phyloP scores from a whole-genome alignment of 306 rosid genomes.

The Erythrophleum fordii region DNA sequence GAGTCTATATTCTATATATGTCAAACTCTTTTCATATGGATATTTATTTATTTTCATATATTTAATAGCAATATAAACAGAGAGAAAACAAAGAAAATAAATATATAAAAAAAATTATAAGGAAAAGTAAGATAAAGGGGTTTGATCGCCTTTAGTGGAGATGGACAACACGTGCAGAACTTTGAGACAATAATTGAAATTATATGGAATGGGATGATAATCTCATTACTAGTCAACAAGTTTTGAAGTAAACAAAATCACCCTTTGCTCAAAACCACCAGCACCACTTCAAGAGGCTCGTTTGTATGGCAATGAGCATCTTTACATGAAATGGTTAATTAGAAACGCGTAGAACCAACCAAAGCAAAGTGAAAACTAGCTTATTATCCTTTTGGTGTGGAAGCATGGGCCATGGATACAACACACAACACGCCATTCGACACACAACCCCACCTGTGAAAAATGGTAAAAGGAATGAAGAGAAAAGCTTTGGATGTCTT shows the following conservation, averaged over 20 bases:
- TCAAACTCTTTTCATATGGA: neutral
- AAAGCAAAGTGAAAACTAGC: constrained; percentile 31
- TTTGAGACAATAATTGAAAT: constrained; percentile 1
- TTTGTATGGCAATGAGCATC: constrained; percentile 18
- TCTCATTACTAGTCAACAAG: constrained; percentile 39
- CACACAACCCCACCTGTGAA: constrained; percentile 47
- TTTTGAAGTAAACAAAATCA: neutral
- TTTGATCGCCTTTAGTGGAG: neutral
- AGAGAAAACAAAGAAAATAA: neutral
- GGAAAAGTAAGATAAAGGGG: neutral
- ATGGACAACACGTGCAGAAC: constrained; percentile 26
- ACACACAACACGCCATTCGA: constrained; percentile 41
- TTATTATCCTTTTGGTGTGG: neutral
- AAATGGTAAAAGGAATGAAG: constrained; percentile 16
- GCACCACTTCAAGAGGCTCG: neutral
- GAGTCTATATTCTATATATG: neutral
- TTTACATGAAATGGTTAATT: constrained; percentile 36
- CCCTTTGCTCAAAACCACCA: constrained; percentile 33
- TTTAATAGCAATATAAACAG: neutral
- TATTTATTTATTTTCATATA: neutral
- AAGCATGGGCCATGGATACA: neutral
- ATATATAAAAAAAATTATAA: neutral
- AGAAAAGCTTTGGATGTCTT: constrained; percentile 29
- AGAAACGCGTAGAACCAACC: constrained; percentile 35
- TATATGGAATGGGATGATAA: constrained; percentile 7